A percentile compares a stretch with the other conserved stretches of the same genome.
Evolutionary conservation across 2,329 filamentous ascomycete genomes (phyloP).

Genomic region (Penicillium sp.): DNA sequence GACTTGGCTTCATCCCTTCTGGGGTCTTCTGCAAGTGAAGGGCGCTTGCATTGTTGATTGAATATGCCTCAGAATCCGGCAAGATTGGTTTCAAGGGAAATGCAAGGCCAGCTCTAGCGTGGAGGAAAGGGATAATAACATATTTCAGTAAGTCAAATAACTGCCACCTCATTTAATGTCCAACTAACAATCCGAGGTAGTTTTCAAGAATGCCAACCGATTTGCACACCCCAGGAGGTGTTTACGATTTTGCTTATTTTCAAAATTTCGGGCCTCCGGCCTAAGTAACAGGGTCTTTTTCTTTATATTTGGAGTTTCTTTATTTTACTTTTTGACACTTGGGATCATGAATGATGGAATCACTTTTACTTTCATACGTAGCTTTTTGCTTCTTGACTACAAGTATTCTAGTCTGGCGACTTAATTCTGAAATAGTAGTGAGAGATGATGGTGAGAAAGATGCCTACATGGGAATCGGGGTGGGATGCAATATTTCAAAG

Average conservation of each 20-base stretch:
- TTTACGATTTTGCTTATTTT: conserved; percentile 16
- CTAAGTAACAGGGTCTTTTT: conserved; percentile 4
- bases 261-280: conserved; percentile 8
- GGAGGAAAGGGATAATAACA: conserved; percentile 38
- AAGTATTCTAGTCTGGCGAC: background rate
- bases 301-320: conserved; percentile 7
- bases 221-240: conserved; percentile 10
- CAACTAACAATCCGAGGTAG: background rate
- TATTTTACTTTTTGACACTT: conserved; percentile 9
- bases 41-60: background rate
- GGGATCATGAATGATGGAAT: conserved; percentile 24
- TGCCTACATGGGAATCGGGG: background rate
- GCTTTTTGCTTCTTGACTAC: no score
- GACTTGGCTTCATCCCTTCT: background rate
- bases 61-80: background rate
- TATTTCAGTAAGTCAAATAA: conserved; percentile 17
- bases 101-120: conserved; percentile 26
- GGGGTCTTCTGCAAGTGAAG: background rate
- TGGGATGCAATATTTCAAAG: background rate
- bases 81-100: background rate
- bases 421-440: no score
- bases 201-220: conserved; percentile 18
- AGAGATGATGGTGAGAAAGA: background rate
- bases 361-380: background rate
- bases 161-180: conserved; percentile 12